Evolutionary conservation across 306 rosid genomes (phyloP), one percentile per base, ranked within the genome.

Genomic region (Cucumis melo): DNA sequence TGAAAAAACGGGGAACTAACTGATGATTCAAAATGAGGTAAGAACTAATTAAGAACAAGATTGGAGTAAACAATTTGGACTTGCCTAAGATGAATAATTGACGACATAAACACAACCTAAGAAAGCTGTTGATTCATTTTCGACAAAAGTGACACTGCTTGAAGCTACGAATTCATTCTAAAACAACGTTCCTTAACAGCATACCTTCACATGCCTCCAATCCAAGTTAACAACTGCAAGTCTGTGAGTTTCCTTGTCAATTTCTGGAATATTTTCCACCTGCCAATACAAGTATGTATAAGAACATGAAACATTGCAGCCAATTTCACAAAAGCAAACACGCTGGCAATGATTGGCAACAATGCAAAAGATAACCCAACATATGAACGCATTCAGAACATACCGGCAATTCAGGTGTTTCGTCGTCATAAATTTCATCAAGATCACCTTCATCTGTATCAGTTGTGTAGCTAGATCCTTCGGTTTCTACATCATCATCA

Each of bases 211-310:
- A 78, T 84, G 79, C 79, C 89, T 85, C 98, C 98, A 91, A 62
- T 94, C 98, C 98, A 92, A 83, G 77, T 94, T 88, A 84, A 91
- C 92, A 74, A 90, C 86, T 27, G 96, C 98, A 76, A 91, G 91
- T 81, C 95, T 84, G 59, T 61, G 82, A 7, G 96, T 93, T 77
- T 90, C 96, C 46, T 87, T 87, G 53, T 89, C 96, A 48, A 86
- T 89, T 83, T 78, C 82, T 0, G 83, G 82, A 65, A 92, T 56
- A 73, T 78, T 84, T 82, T 89, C 85, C 42, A 57, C 93, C 98
- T 92, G 81, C 51, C 57, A 36, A 57, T 14, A 70, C 11, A 66
- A 8, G 0, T 70, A 76, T 0, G 19, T 77, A 54, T 21, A 15
- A 76, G 5, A n/a, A 13, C 68, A 15, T 73, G 23, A 50, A 57